phyloP scores from a whole-genome alignment of 106 monocot species.

The Posidonia australis region DNA sequence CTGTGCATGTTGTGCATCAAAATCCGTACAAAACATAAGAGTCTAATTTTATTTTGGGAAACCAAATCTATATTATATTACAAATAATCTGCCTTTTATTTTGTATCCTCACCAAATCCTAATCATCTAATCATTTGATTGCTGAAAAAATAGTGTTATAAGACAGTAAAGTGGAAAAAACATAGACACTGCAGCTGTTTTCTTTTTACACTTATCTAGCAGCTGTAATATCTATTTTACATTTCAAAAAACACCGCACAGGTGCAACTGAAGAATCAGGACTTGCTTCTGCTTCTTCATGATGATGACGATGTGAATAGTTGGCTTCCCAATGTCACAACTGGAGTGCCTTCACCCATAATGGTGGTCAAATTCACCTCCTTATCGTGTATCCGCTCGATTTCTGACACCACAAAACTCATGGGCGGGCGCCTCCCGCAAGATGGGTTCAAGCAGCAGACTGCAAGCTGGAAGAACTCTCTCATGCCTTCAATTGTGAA shows the following conservation, averaged over 20 bases:
- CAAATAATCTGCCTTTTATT: background rate
- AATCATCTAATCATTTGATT: background rate
- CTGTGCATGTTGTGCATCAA: too few species aligned
- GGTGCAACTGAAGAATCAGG: background rate
- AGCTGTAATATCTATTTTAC: slow-evolving; percentile 9
- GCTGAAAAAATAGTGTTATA: background rate
- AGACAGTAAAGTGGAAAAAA: background rate
- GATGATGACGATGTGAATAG: slow-evolving; percentile 34
- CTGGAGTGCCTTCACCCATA: slow-evolving; percentile 75
- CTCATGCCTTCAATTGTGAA: slow-evolving; percentile 72
- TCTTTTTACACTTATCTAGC: slow-evolving; percentile 15
- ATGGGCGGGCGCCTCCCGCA: slow-evolving; percentile 43
- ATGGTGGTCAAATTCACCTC: slow-evolving; percentile 77
- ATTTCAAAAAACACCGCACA: slow-evolving; percentile 6
- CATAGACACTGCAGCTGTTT: slow-evolving; percentile 8
- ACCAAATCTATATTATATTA: too few species aligned
- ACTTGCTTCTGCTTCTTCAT: background rate
- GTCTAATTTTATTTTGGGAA: too few species aligned
- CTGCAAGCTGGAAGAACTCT: slow-evolving; percentile 47
- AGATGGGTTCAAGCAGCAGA: slow-evolving; percentile 48
- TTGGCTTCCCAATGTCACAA: slow-evolving; percentile 79
- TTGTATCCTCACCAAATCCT: slow-evolving; percentile 27
- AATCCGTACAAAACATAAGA: too few species aligned
- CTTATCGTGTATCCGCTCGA: slow-evolving; percentile 62
- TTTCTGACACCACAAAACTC: slow-evolving; percentile 50